Evolutionary conservation across 495 filamentous ascomycete genomes (phyloP).

Genomic region (Talaromyces trachyspermus): DNA sequence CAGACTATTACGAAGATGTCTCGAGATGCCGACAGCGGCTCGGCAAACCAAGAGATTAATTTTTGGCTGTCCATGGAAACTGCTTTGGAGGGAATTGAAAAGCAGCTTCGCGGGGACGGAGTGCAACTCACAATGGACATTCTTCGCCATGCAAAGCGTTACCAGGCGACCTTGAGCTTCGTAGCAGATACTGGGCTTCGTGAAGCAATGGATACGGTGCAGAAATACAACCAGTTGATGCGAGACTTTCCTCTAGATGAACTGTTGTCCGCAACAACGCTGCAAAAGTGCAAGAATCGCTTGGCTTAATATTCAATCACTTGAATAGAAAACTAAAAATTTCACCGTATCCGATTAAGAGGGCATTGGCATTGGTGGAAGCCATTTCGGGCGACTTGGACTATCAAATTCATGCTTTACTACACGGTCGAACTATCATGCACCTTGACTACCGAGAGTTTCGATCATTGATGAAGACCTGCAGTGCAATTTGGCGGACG

Average conservation of each 20-base stretch:
- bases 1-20: conserved; percentile 94
- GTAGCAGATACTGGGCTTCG: conserved; percentile 88
- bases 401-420: conserved; percentile 69
- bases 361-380: conserved; percentile 89
- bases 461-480: conserved; percentile 69
- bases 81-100: conserved; percentile 81
- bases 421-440: conserved; percentile 81
- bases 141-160: conserved; percentile 89
- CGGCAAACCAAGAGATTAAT: conserved; percentile 93
- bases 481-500: conserved; percentile 75
- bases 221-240: conserved; percentile 98
- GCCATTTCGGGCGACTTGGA: conserved; percentile 96
- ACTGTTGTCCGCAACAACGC: conserved; percentile 79
- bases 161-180: conserved; percentile 94
- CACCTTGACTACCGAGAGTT: conserved; percentile 91
- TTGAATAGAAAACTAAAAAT: conserved; percentile 95
- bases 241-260: conserved; percentile 95
- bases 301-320: conserved; percentile 81
- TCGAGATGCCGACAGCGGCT: conserved; percentile 77
- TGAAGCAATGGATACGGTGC: conserved; percentile 88
- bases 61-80: conserved; percentile 97
- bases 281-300: conserved; percentile 87
- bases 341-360: conserved; percentile 85
- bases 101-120: conserved; percentile 77
- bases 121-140: conserved; percentile 90